A percentile compares a stretch with the other conserved stretches of the same genome.
phyloP scores from a whole-genome alignment of 371 early-diverging fungal species.

The Mucor mucedo region DNA sequence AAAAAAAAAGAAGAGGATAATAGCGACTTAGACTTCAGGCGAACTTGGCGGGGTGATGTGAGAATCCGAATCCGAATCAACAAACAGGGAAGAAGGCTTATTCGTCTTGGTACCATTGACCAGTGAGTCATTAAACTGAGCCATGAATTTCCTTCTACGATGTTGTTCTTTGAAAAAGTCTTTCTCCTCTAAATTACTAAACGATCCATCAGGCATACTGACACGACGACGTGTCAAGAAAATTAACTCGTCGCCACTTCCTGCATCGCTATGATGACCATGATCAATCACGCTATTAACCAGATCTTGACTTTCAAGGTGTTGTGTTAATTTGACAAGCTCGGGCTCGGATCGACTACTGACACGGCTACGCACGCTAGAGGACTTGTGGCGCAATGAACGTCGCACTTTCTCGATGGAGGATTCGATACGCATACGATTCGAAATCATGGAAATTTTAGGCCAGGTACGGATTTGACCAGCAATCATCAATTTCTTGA shows the following conservation, averaged over 20 bases:
- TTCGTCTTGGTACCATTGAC: constrained; percentile 3
- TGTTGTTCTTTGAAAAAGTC: constrained; percentile 33
- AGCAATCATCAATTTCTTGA: constrained; percentile 60
- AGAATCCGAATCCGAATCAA: constrained; percentile 18
- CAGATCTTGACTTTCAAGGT: neutral
- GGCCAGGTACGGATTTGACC: constrained; percentile 82
- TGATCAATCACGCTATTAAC: neutral
- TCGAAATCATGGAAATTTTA: constrained; percentile 78
- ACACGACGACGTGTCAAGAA: constrained; percentile 43
- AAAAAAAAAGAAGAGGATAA: too few relatives aligned
- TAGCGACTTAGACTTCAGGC: constrained; percentile 6
- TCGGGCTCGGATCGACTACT: constrained; percentile 9
- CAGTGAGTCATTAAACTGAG: constrained; percentile 77
- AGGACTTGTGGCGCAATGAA: constrained; percentile 20
- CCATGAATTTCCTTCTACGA: constrained; percentile 66
- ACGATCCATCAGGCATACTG: constrained; percentile 40
- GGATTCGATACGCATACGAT: constrained; percentile 80
- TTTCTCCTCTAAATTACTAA: constrained; percentile 20
- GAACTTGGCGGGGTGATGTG: constrained; percentile 9
- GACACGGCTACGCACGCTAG: neutral
- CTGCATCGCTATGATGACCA: constrained; percentile 30
- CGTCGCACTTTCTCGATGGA: constrained; percentile 54
- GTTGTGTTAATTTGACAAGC: constrained; percentile 8
- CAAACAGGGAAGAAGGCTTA: neutral
- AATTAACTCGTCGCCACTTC: constrained; percentile 40